Evolutionary conservation across 192 early-diverging fungal species (phyloP).

Genomic region (Entomortierella beljakovae): DNA sequence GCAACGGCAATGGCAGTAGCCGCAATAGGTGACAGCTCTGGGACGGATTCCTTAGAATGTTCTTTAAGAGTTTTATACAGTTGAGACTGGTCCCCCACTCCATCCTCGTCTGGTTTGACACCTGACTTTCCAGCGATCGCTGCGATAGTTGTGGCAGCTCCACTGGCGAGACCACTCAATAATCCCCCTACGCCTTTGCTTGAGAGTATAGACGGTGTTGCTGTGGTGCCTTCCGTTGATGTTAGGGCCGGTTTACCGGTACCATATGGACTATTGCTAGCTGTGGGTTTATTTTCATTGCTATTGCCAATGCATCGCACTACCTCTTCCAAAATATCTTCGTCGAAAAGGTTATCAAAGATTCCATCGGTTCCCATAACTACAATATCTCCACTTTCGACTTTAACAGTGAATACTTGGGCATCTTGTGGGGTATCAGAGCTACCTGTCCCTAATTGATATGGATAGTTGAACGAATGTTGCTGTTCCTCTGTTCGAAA

Average conservation of each 20-base stretch:
- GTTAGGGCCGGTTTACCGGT: constrained; percentile 16
- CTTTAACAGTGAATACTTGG: constrained; percentile 84
- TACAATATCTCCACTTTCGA: constrained; percentile 93
- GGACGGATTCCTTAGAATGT: neutral
- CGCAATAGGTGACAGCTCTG: constrained; percentile 39
- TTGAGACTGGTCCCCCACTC: neutral
- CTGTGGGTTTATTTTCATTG: constrained; percentile 35
- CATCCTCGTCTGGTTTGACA: neutral
- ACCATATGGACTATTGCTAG: constrained; percentile 33
- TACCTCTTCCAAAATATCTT: constrained; percentile 95
- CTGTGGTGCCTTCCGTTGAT: neutral
- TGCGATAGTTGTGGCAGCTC: constrained; percentile 39
- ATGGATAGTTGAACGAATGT: constrained; percentile 99
- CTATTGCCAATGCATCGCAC: constrained; percentile 36
- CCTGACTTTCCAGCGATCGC: constrained; percentile 21
- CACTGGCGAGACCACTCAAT: constrained; percentile 39
- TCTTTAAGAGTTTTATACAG: neutral
- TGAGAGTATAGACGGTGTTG: neutral
- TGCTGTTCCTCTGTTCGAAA: constrained; percentile 98
- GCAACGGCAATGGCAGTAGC: constrained; percentile 34
- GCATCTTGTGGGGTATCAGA: constrained; percentile 87
- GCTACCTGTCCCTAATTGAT: constrained; percentile 90
- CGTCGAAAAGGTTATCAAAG: constrained; percentile 98
- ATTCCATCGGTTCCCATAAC: constrained; percentile 94
- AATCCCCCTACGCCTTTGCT: constrained; percentile 33